Evolutionary conservation across 2,329 filamentous ascomycete genomes (phyloP), one percentile per base, ranked within the genome.

Genomic region (Colletotrichum sublineola): DNA sequence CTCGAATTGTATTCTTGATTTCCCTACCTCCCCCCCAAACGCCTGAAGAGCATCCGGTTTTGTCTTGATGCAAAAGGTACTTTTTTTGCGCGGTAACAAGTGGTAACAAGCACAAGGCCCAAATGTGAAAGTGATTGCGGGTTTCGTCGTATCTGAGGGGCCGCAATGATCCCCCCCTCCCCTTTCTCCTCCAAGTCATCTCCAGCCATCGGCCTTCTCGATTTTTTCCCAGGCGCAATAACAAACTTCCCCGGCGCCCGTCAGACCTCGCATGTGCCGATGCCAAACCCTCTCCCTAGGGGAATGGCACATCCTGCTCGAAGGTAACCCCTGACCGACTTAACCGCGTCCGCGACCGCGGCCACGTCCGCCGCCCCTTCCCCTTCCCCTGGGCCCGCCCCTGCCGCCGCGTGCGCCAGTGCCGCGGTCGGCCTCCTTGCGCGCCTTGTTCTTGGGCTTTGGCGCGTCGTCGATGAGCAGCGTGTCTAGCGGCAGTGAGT

Each of bases 381-480:
- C 89, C 66, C 90, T 84, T 33, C 89, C 87, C 58, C 88, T 81
- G n/a, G 67, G 67, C 18, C 88, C 86, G 62, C 87, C 81, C 42
- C 87, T 86, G 40, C 88, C 81, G 29, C 86, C 82, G 24, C 88
- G 83, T 56, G 87, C 87, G 55, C 88, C 83, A 56, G 87, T 87
- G 55, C 89, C 88, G 60, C 91, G 86, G 71, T 90, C 89, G 42
- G 88, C 88, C 85, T 98, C 96, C 88, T 99, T 99, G 81, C 96
- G 91, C 36, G 96, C 96, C 91, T 99, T 99, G 86, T 99, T 99
- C 93, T 98, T 98, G 74, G 96, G 96, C 88, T 99, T 99, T 63
- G 96, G 95, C 79, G 94, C 91, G 84, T 99, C 96, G 82, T 99
- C 96, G 77, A 99, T 95, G 74, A 99, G 89, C 65, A 99, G 89